These are phyloP conservation scores for Tetrahymena thermophila DNA, from an alignment of 73 alveolate species.

Conservation along the genomic window DNA sequence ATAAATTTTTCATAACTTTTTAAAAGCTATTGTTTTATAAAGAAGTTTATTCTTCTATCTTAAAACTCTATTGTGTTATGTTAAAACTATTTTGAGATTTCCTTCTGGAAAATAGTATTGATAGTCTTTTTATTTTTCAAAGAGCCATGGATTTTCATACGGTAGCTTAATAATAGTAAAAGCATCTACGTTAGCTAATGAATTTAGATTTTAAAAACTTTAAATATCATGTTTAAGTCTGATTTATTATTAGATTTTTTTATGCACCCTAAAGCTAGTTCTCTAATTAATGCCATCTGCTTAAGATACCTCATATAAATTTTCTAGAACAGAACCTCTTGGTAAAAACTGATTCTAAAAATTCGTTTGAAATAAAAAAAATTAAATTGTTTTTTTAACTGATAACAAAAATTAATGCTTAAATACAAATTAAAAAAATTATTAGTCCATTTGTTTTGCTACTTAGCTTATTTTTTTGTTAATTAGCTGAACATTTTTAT, in stretches of 20 bases:
- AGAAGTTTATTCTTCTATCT: not conserved
- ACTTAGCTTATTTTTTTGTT: too few relatives aligned
- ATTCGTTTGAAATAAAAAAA: too few relatives aligned
- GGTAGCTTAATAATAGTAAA: not conserved
- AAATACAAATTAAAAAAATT: too few relatives aligned
- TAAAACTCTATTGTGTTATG: not conserved
- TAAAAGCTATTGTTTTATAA: not conserved
- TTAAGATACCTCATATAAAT: not conserved
- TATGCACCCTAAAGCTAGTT: not conserved
- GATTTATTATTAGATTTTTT: too few relatives aligned
- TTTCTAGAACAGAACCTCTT: not conserved
- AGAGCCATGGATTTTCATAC: not conserved
- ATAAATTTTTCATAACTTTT: not conserved
- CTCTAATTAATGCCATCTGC: not conserved
- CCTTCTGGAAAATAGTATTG: not conserved
- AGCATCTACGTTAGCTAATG: not conserved
- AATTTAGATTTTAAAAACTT: not conserved
- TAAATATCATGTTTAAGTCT: not conserved
- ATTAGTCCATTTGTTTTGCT: too few relatives aligned
- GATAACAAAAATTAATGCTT: too few relatives aligned
- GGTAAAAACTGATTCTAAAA: not conserved
- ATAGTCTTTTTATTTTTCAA: not conserved
- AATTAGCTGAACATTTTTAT: too few relatives aligned
- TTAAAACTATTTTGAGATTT: not conserved
- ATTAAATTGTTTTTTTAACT: too few relatives aligned